A percentile compares a stretch with the other conserved stretches of the same genome.
Evolutionary conservation across 176 grass and related monocot species (phyloP).

Genomic region (Zea luxurians): DNA sequence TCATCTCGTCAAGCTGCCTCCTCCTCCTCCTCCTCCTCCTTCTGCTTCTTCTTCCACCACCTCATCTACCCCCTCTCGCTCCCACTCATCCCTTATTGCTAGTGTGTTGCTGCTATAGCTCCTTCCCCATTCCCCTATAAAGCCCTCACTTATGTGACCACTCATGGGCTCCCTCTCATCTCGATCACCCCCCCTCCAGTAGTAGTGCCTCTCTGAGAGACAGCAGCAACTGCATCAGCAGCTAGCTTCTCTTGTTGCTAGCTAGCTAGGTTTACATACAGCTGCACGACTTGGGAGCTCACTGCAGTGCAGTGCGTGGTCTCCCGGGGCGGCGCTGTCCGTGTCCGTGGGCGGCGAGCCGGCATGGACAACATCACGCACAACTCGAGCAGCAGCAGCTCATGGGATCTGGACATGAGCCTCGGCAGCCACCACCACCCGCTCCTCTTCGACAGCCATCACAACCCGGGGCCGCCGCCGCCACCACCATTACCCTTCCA

Average conservation of each 20-base stretch:
- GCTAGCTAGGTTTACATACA: not conserved
- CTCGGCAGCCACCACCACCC: conserved; percentile 65
- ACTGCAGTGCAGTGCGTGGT: not conserved
- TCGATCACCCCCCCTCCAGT: not conserved
- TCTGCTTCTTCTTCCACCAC: not conserved
- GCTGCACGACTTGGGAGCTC: not conserved
- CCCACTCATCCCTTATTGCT: no score
- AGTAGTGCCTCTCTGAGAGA: not conserved
- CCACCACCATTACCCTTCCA: conserved; percentile 47
- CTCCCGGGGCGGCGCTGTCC: not conserved
- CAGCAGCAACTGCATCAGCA: not conserved
- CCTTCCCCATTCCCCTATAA: conserved; percentile 56
- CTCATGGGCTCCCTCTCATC: conserved; percentile 42
- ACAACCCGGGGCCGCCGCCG: not conserved
- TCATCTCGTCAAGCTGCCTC: not conserved
- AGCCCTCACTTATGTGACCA: conserved; percentile 59
- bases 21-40: not conserved
- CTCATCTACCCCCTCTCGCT: not conserved
- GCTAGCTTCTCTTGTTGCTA: not conserved
- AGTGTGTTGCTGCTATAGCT: not conserved
- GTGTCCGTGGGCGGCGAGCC: not conserved
- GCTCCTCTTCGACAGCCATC: conserved; percentile 64
- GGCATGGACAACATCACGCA: conserved; percentile 65
- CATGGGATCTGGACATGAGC: conserved; percentile 87
- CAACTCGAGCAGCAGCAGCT: conserved; percentile 77